Percentiles rank a stretch among this genome's conserved stretches.
These are phyloP conservation scores for Colletotrichum sojae DNA, from an alignment of 2,329 filamentous ascomycete genomes.

Conservation along the genomic window DNA sequence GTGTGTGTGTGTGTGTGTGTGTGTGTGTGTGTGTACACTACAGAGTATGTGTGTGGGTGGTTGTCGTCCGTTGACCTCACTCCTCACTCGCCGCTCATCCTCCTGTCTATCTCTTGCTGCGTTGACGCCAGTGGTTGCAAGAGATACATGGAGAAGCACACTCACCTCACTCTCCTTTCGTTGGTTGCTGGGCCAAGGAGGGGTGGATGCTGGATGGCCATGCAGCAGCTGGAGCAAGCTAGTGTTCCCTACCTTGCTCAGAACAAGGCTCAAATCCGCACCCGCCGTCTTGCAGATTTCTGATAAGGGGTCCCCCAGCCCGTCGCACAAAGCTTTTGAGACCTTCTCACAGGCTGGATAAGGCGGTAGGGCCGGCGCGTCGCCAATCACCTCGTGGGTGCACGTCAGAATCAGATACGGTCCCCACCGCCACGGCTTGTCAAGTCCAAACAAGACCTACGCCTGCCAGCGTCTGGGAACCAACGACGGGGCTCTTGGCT, in stretches of 20 bases:
- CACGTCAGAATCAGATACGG: background rate
- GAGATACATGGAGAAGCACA: constrained; percentile 25
- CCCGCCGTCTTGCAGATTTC: constrained; percentile 36
- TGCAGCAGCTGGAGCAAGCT: too few relatives aligned
- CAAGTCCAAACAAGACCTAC: constrained; percentile 37
- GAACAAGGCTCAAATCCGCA: constrained; percentile 32
- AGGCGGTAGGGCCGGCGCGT: constrained; percentile 13
- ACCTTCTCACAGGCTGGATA: constrained; percentile 30
- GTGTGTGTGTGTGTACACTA: too few relatives aligned
- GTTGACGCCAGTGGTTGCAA: constrained; percentile 28
- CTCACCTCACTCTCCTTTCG: constrained; percentile 9
- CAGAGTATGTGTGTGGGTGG: too few relatives aligned
- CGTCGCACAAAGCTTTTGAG: background rate
- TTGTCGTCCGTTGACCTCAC: background rate
- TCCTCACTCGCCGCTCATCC: background rate
- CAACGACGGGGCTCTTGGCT: constrained; percentile 31
- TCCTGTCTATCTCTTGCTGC: constrained; percentile 32
- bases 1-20: too few relatives aligned
- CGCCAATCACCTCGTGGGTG: constrained; percentile 29
- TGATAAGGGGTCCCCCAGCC: constrained; percentile 33
- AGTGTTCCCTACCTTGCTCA: too few relatives aligned
- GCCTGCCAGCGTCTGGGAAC: constrained; percentile 36
- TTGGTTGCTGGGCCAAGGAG: constrained; percentile 18
- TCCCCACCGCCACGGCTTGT: constrained; percentile 33
- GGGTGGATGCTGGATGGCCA: constrained; percentile 5